Evolutionary conservation across 257 asterid genomes (phyloP), one percentile per base, ranked within the genome.

Genomic region (Lavandula angustifolia): DNA sequence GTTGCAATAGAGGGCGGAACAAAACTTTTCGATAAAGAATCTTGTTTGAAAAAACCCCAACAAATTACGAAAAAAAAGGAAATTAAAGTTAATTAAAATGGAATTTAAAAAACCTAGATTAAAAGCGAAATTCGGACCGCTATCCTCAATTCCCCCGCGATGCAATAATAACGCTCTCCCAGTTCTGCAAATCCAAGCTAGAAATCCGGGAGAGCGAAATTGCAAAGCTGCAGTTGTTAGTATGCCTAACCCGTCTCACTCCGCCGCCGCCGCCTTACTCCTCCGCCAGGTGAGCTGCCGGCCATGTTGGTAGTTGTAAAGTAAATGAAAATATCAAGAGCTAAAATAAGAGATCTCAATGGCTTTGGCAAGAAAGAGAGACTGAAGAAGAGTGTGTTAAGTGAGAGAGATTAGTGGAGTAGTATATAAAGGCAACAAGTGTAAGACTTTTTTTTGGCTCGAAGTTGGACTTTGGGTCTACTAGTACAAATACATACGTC

Each of bases 111-210:
- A 51, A 33, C 40, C 41, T 40, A 9, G 4, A 54, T 7, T 22
- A 52, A 58, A 16, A 55, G 57, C 38, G 7, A 61, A 63, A 72
- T 65, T 79, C 81, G 84, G 84, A 79, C 84, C 84, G 79, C 17
- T 52, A 69, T 70, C 76, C 84, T 79, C 79, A 65, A 79, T 79
- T 79, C 81, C 81, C 81, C 84, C 81, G 70, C 76, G 60, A 68
- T 57, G 84, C 79, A 72, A 72, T 66, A 59, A 58, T 61, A 59
- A 32, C 73, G 77, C 35, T 78, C 76, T 78, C 71, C 82, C 76
- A 18, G 35, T 54, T 73, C 71, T 73, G 57, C 65, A 1, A 22
- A 22, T 42, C 35, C 37, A 32, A 27, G 62, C 35, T 41, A 64
- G 75, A 64, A 68, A 34, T 54, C 44, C 64, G 29, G 74, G 72